A percentile compares a stretch with the other conserved stretches of the same genome.
These are phyloP conservation scores for Cyclotella sp. DNA, from an alignment of 108 stramenopile species.

Conservation along the genomic window DNA sequence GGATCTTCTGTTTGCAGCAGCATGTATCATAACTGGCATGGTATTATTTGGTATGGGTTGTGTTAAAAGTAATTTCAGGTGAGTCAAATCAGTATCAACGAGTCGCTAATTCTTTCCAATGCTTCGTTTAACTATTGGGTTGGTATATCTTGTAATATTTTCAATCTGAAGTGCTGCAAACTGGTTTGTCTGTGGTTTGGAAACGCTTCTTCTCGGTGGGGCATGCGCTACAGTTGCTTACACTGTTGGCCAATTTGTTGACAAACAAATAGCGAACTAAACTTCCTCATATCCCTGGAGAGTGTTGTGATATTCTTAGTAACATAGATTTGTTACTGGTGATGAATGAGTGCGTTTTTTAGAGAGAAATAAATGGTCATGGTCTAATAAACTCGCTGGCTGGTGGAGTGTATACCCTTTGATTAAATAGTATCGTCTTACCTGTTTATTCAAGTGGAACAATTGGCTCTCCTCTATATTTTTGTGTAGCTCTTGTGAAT, in stretches of 20 bases:
- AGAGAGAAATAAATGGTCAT: no score
- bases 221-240: slow-evolving; percentile 93
- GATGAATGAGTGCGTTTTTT: no score
- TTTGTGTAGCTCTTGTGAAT: no score
- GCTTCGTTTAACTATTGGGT: background rate
- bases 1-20: slow-evolving; percentile 71
- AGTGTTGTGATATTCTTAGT: no score
- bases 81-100: slow-evolving; percentile 19
- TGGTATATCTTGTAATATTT: background rate
- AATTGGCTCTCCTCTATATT: no score
- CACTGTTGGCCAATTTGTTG: slow-evolving; percentile 90
- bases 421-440: no score
- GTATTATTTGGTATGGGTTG: slow-evolving; percentile 89
- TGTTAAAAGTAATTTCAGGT: slow-evolving; percentile 93
- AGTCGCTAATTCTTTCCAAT: background rate
- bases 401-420: no score
- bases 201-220: slow-evolving; percentile 92
- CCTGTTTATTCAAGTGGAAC: no score
- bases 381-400: no score
- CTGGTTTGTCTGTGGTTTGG: slow-evolving; percentile 86
- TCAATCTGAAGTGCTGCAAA: slow-evolving; percentile 52
- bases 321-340: no score
- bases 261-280: slow-evolving; percentile 15
- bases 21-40: slow-evolving; percentile 83
- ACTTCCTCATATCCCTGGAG: no score